Evolutionary conservation across 192 early-diverging fungal species (phyloP).

Genomic region (Jimgerdemannia lactiflua): DNA sequence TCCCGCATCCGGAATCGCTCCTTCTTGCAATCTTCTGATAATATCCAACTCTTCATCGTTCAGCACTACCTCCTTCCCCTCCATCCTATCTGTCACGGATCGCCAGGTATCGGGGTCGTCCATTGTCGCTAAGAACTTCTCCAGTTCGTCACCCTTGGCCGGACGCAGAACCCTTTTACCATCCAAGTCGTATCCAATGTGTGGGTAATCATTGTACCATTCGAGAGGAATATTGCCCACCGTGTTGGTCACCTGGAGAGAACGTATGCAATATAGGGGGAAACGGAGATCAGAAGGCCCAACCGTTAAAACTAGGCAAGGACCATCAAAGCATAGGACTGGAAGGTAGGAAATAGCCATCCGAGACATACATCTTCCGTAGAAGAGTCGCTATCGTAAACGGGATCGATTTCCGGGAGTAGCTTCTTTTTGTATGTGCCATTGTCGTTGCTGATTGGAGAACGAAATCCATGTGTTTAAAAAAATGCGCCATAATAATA

Average conservation of each 20-base stretch:
- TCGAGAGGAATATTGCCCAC: slow-evolving; percentile 96
- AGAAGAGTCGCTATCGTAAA: slow-evolving; percentile 90
- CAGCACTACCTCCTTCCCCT: slow-evolving; percentile 82
- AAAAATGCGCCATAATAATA: slow-evolving; percentile 13
- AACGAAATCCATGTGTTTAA: slow-evolving; percentile 42
- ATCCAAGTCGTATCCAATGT: slow-evolving; percentile 94
- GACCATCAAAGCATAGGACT: neutral
- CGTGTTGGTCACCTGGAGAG: slow-evolving; percentile 73
- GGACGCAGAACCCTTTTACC: slow-evolving; percentile 91
- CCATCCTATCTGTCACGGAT: slow-evolving; percentile 79
- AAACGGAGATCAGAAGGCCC: neutral
- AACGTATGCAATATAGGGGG: neutral
- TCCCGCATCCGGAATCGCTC: slow-evolving; percentile 76
- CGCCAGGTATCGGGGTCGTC: slow-evolving; percentile 93
- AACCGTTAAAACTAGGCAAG: neutral
- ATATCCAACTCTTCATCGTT: slow-evolving; percentile 91
- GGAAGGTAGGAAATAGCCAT: neutral
- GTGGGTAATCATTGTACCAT: slow-evolving; percentile 97
- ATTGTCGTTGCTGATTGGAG: slow-evolving; percentile 25
- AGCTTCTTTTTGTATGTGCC: slow-evolving; percentile 24
- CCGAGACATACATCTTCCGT: slow-evolving; percentile 72
- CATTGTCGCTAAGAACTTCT: slow-evolving; percentile 88
- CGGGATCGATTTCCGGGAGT: slow-evolving; percentile 88
- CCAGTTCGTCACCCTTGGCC: slow-evolving; percentile 89
- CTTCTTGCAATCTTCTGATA: slow-evolving; percentile 83